phyloP scores from a whole-genome alignment of 78 protist genomes.

The Emiliania huxleyi region DNA sequence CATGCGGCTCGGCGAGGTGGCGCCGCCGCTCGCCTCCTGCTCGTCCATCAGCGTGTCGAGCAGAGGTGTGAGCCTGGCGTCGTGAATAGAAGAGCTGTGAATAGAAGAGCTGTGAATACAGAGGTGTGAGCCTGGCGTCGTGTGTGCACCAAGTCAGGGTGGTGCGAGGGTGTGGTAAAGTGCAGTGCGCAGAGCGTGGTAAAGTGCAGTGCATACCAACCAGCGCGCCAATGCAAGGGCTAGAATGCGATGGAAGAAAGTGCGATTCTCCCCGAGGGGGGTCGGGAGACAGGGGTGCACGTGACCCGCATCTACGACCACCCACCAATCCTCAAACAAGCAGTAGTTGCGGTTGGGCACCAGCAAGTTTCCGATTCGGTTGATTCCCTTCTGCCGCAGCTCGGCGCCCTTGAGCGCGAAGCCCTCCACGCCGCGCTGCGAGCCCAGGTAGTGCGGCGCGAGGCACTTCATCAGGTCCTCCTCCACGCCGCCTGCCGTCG shows the following conservation, averaged over 20 bases:
- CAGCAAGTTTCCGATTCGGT: conserved; percentile 97
- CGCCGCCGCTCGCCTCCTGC: conserved; percentile 32
- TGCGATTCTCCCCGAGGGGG: no score
- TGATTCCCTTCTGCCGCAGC: conserved; percentile 71
- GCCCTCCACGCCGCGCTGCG: conserved; percentile 36
- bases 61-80: conserved; percentile 94
- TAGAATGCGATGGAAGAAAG: no score
- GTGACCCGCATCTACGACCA: no score
- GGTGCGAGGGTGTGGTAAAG: no score
- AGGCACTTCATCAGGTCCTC: conserved; percentile 99
- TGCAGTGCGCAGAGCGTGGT: no score
- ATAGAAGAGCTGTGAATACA: no score
- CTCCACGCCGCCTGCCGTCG: conserved; percentile 99
- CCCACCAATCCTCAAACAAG: conserved; percentile 89
- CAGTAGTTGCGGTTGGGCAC: conserved; percentile 44
- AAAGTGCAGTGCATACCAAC: no score
- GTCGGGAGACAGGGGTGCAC: no score
- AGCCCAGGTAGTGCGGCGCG: conserved; percentile 89
- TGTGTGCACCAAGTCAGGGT: no score
- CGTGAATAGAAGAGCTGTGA: no score
- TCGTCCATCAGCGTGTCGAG: conserved; percentile 67
- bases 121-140: no score
- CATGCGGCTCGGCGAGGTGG: conserved; percentile 79
- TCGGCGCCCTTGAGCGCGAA: conserved; percentile 82
- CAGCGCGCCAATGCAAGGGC: no score